Conservation (phyloP, 2,329 filamentous ascomycete species). For the Phyllosticta citrichinensis region DNA sequence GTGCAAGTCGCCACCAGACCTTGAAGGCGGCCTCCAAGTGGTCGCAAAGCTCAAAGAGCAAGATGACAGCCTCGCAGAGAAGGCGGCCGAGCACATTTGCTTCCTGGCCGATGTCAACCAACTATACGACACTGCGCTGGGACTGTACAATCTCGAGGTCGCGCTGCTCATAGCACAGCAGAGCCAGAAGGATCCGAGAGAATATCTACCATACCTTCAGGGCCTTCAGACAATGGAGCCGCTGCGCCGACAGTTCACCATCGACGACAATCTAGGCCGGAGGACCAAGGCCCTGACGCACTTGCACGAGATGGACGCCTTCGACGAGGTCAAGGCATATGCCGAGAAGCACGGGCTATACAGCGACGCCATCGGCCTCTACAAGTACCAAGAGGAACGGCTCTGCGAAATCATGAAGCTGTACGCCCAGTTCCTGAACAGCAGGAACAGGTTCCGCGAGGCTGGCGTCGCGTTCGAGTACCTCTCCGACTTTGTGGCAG, state of each 20-base stretch:
- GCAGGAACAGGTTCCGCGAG: constrained; percentile 68
- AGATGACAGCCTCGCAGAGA: constrained; percentile 61
- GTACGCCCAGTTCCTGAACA: constrained; percentile 70
- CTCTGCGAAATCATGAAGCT: constrained; percentile 61
- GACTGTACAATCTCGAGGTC: constrained; percentile 84
- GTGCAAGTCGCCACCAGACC: constrained; percentile 82
- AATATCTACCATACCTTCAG: constrained; percentile 92
- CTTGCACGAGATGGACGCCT: constrained; percentile 61
- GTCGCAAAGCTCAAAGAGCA: constrained; percentile 62
- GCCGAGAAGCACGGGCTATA: constrained; percentile 72
- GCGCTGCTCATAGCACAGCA: constrained; percentile 88
- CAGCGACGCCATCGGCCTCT: constrained; percentile 64
- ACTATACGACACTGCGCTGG: constrained; percentile 81
- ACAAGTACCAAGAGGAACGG: constrained; percentile 66
- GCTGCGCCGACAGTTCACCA: constrained; percentile 65
- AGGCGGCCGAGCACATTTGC: constrained; percentile 91
- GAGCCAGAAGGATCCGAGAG: constrained; percentile 86
- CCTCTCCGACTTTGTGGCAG: constrained; percentile 60
- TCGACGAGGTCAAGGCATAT: constrained; percentile 71
- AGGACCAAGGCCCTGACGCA: constrained; percentile 67
- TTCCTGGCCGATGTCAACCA: constrained; percentile 91
- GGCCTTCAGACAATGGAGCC: constrained; percentile 65
- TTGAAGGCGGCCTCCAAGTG: constrained; percentile 72
- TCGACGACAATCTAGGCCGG: constrained; percentile 78
- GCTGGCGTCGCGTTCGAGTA: constrained; percentile 88